Evolutionary conservation across 371 early-diverging fungal genomes (phyloP).

Genomic region (Thermomucor indicae-seudaticae): DNA sequence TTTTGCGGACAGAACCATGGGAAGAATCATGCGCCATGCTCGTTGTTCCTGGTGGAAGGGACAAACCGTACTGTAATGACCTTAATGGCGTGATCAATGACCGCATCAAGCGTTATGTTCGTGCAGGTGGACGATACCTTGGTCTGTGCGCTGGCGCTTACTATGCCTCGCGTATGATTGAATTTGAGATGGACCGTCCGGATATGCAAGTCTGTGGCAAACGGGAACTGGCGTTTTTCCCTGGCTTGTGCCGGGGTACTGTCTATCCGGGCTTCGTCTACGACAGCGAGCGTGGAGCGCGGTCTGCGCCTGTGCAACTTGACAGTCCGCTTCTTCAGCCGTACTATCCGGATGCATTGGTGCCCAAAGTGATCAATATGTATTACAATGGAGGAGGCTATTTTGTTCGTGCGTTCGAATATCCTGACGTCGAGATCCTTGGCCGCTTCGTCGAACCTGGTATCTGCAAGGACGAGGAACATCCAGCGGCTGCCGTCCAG

Average conservation of each 20-base stretch:
- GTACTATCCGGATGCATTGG: slow-evolving; percentile 5
- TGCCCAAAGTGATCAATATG: slow-evolving; percentile 25
- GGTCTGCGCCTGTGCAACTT: slow-evolving; percentile 47
- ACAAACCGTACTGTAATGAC: slow-evolving; percentile 73
- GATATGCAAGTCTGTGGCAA: slow-evolving; percentile 66
- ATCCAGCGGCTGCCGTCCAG: slow-evolving; percentile 46
- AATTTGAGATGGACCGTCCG: slow-evolving; percentile 70
- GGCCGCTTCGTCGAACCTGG: slow-evolving; percentile 53
- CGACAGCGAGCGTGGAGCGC: slow-evolving; percentile 71
- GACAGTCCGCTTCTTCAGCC: slow-evolving; percentile 7
- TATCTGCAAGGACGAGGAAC: slow-evolving; percentile 16
- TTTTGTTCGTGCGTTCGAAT: slow-evolving; percentile 56
- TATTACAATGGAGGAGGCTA: slow-evolving; percentile 84
- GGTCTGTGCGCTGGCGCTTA: slow-evolving; percentile 96
- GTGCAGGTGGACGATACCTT: slow-evolving; percentile 78
- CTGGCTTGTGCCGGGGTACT: slow-evolving; percentile 70
- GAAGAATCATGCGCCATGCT: slow-evolving; percentile 74
- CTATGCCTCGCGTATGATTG: slow-evolving; percentile 65
- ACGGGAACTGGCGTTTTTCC: slow-evolving; percentile 71
- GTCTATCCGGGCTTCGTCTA: slow-evolving; percentile 79
- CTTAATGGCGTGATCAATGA: slow-evolving; percentile 56
- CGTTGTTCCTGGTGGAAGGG: slow-evolving; percentile 90
- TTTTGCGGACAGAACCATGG: slow-evolving; percentile 81
- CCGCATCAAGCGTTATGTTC: slow-evolving; percentile 70
- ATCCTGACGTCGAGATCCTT: slow-evolving; percentile 46